Base-by-base conservation (phyloP, 2,329 filamentous ascomycete genomes). In the Aspergillus sojae region DNA sequence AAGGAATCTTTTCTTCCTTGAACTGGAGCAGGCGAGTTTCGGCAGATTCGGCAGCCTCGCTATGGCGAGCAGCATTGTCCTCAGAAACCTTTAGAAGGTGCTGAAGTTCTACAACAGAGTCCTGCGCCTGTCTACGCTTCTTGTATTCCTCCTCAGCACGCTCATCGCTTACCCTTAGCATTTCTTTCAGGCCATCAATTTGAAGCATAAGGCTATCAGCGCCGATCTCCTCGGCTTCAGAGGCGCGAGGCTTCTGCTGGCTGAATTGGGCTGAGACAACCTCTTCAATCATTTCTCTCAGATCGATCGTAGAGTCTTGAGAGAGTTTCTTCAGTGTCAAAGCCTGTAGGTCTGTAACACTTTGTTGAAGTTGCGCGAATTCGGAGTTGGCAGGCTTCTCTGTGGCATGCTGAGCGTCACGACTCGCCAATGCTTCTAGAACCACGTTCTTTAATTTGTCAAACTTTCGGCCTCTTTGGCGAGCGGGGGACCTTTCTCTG, bases 401-500 rank as follows among this genome's bases (percentile, higher is more conserved):
- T 30, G 65, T 64, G 39, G 62, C 64, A 12, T 71, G 70, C n/a
- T 74, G 68, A 55, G 70, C 62, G 23, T 77, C 76, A 55, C 83
- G 81, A 60, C 80, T 75, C 57, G 81, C 78, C 36, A 97, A 79
- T 5, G 89, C 90, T 70, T 92, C 88, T 21, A 91, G 77, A 36
- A 94, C 79, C 32, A 82, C 87, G 28, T 83, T 81, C 60, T 89
- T 83, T 67, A 99, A 92, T 75, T 94, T 93, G 62, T 97, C 93
- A 71, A 94, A 78, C 70, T 88, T 92, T 71, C 89, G 89, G 73
- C 96, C 93, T 65, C 89, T 86, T 65, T 74, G 75, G 36, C 74
- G 73, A 62, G 87, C 86, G 21, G 93, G 92, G 69, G 94, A 97
- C 69, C 89, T 84, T 6, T 91, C 91, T 58, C 92, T 89, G 74